Evolutionary conservation across 2,329 filamentous ascomycete genomes (phyloP), one percentile per base, ranked within the genome.

Genomic region (Pseudogymnoascus sp.): DNA sequence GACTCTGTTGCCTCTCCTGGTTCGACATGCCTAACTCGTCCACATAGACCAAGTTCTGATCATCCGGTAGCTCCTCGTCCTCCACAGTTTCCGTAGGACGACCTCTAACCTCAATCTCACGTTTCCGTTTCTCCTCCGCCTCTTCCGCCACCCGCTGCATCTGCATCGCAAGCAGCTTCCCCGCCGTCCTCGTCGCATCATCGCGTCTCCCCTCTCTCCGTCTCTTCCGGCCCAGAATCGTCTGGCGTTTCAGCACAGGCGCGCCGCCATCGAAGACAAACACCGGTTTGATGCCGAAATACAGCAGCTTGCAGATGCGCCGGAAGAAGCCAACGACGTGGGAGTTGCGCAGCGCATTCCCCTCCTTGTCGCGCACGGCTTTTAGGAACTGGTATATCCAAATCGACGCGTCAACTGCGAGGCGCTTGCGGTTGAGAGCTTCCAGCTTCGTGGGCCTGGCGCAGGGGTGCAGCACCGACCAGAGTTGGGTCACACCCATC

Each of bases 311-410:
- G 83, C 95, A 99, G 74, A 99, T 96, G 65, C 95, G 88, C 61
- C 95, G 90, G 77, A 99, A 99, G 84, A 99, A 99, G 40, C 96
- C 95, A 46, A 99, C 91, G 37, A 99, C 86, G 72, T 99, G 95
- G 31, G 91, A 93, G 78, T 97, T 99, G 67, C 93, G 91, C 61
- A 99, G 82, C 1, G 95, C 95, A 73, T 99, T 96, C 62, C 95
- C 95, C 77, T 99, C 95, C 72, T 97, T 97, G 77, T 99, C 95
- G 70, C 95, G 93, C 9, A 99, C 95, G 8, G 96, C 95, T 79
- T 99, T 99, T 70, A 99, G 86, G 72, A 99, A 99, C 74, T 99
- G 95, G 81, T 99, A 99, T 70, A 99, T 97, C 95, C 95, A 99
- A 74, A 99, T 99, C 11, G 93, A 97, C 64, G 96, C 95, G 77